phyloP scores from a whole-genome alignment of 306 rosid genomes.

The Cyamopsis tetragonoloba region DNA sequence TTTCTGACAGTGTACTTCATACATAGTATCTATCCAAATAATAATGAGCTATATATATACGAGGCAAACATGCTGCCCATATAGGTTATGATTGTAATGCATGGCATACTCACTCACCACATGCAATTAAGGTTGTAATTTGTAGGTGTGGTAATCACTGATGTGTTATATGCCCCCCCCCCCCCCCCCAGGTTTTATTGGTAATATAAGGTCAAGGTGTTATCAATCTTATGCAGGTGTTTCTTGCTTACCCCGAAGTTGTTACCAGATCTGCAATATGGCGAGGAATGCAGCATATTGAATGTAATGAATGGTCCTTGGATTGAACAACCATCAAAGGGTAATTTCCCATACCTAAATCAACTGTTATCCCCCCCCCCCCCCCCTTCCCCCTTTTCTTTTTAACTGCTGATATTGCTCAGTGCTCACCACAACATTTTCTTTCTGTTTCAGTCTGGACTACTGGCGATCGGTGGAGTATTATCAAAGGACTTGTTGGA shows the following conservation, averaged over 20 bases:
- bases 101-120: neutral
- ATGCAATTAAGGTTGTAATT: neutral
- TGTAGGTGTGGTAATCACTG: neutral
- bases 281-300: slow-evolving; percentile 84
- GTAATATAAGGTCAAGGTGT: neutral
- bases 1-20: no score
- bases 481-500: slow-evolving; percentile 42
- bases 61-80: neutral
- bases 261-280: slow-evolving; percentile 78
- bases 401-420: slow-evolving; percentile 8
- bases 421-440: slow-evolving; percentile 1
- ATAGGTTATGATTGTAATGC: slow-evolving; percentile 9
- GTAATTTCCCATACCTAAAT: slow-evolving; percentile 32
- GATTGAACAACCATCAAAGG: slow-evolving; percentile 63
- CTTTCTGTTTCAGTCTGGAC: slow-evolving; percentile 65
- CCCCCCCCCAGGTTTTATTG: neutral
- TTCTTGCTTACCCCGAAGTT: slow-evolving; percentile 92
- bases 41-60: neutral
- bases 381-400: no score
- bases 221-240: slow-evolving; percentile 57
- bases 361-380: neutral
- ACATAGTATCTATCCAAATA: neutral
- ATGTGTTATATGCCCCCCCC: neutral
- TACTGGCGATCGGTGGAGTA: slow-evolving; percentile 73
- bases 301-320: slow-evolving; percentile 93